phyloP scores from a whole-genome alignment of 192 early-diverging fungal species.

The Mortierella alpina region DNA sequence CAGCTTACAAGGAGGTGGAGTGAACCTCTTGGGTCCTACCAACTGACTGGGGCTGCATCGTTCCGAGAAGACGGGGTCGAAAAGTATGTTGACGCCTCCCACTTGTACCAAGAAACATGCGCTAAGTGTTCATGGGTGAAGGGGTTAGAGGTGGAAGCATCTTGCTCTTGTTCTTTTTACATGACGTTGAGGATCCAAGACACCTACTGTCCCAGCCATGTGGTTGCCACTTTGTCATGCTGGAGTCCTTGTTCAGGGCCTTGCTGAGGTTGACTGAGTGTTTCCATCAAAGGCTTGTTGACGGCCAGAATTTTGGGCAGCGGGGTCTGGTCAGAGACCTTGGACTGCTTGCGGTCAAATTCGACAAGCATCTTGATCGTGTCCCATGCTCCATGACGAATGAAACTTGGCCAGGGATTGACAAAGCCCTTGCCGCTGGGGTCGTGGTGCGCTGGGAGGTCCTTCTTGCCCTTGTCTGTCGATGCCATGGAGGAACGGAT shows the following conservation, averaged over 20 bases:
- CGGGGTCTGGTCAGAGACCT: conserved; percentile 4
- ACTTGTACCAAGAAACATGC: conserved; percentile 75
- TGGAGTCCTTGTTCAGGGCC: conserved; percentile 10
- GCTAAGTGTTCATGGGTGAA: conserved; percentile 1
- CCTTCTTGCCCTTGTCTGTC: background rate
- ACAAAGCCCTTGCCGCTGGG: conserved; percentile 65
- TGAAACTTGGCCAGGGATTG: conserved; percentile 75
- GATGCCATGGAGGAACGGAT: background rate
- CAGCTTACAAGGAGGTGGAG: conserved; percentile 71
- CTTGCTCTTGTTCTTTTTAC: background rate
- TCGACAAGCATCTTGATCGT: conserved; percentile 2
- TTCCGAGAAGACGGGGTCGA: conserved; percentile 80
- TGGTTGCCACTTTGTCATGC: conserved; percentile 9
- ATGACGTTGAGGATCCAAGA: background rate
- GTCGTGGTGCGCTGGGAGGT: conserved; percentile 56
- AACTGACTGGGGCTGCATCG: conserved; percentile 78
- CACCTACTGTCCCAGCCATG: conserved; percentile 51
- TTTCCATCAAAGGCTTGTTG: conserved; percentile 33
- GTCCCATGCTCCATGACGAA: conserved; percentile 24
- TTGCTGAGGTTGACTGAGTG: conserved; percentile 29
- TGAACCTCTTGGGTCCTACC: conserved; percentile 76
- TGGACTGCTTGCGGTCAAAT: conserved; percentile 21
- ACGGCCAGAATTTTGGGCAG: conserved; percentile 34
- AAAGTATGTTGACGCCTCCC: conserved; percentile 74
- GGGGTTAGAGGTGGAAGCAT: conserved; percentile 46